These are phyloP conservation scores for Dalbergia cultrata DNA, from an alignment of 306 rosid species.

Conservation along the genomic window DNA sequence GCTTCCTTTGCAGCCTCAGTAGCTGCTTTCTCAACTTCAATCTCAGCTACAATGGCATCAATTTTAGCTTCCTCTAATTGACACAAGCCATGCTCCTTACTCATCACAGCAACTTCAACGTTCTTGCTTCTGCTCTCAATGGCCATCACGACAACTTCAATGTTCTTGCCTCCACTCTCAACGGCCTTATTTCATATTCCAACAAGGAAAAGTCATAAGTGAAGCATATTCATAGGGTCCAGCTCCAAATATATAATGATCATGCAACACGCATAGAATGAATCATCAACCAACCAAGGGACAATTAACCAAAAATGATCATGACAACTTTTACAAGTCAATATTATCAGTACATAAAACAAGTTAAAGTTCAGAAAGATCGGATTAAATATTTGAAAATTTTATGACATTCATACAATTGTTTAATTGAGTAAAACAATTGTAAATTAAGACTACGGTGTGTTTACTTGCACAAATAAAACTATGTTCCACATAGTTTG, in stretches of 20 bases:
- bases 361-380: constrained; percentile 3
- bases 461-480: neutral
- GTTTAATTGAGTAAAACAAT: neutral
- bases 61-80: constrained; percentile 98
- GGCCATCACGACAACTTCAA: too few relatives aligned
- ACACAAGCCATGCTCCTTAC: constrained; percentile 76
- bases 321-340: neutral
- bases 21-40: constrained; percentile 95
- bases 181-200: constrained; percentile 71
- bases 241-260: constrained; percentile 23
- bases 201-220: constrained; percentile 24
- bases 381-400: neutral
- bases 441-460: neutral
- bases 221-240: constrained; percentile 15
- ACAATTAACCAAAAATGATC: constrained; percentile 27
- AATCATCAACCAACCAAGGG: neutral
- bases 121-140: too few relatives aligned
- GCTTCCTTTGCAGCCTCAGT: constrained; percentile 98
- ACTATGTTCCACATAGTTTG: neutral
- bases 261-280: constrained; percentile 14
- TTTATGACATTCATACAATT: neutral
- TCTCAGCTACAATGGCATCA: constrained; percentile 90
- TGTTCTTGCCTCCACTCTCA: constrained; percentile 98
- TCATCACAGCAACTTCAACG: constrained; percentile 98
- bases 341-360: neutral